Evolutionary conservation across 73 alveolate species (phyloP), one percentile per base, ranked within the genome.

Genomic region (Uronychia binucleata): DNA sequence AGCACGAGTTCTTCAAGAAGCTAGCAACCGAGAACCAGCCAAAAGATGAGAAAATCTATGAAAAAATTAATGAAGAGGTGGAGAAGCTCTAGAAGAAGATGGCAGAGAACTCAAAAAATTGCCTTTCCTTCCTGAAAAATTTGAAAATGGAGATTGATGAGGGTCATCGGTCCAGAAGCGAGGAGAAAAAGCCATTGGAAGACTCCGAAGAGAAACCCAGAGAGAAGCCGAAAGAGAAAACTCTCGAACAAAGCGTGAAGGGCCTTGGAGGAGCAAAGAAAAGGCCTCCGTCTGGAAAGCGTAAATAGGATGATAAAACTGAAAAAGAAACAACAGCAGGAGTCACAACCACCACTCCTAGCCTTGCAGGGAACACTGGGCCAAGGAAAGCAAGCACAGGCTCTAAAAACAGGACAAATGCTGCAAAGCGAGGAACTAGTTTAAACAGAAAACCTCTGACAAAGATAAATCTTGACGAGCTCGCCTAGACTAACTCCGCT

Each of bases 61-160:
- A 78, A 26, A 77, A 86, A 77, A 28, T 86, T 58, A 80, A 86
- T 1, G 67, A 58, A 59, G 92, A 86, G 58, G 29, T 86, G 35
- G 30, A 57, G 33, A 86, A 78, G 28, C 31, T 46, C 19, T 19
- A 46, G 67, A 46, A 46, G 67, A 5, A 46, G 67, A 5, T 46
- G 5, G 19, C 5, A 11, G 67, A 46, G 19, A 46, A 46, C 67
- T 46, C 67, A 46, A 46, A 46, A 46, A 46, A 46, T 46, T 46
- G 67, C 67, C 19, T 46, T 46, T 46, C 67, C 67, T 46, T 46
- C 67, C 67, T 46, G 5, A 46, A 19, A 46, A 46, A 46, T 11
- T 5, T 86, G 28, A 86, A 86, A 57, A 32, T 30, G 31, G 29
- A 86, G 83, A 86, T 86, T 77, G 83, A 86, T 8, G 77, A 85